Base-by-base conservation (phyloP, 108 stramenopile genomes). In the Stephanodiscus triporus region DNA sequence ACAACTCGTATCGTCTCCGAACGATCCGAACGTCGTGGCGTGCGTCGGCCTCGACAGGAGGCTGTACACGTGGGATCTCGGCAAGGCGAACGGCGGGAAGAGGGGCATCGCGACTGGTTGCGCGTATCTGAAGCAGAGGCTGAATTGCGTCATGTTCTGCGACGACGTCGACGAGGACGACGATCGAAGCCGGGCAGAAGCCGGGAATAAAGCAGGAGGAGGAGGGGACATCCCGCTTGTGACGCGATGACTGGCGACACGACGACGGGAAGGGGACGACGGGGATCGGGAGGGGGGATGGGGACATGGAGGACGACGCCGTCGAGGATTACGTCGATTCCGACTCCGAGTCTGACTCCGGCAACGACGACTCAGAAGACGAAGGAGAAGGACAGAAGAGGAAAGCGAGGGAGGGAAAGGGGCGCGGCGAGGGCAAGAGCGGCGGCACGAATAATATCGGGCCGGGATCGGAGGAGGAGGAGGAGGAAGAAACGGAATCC, bases 41-140 rank as follows among this genome's bases (percentile, higher is more conserved):
- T 86, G 85, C 20, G 94, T 95, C 16, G 89, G 94, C 8, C 75
- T 91, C 47, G 94, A 95, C 83, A 84, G 94, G 7, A 95, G 91
- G 79, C 73, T 95, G 55, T 85, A 91, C 82, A 83, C 87, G 22
- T 95, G 88, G 76, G 87, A 92, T 72, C 75, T 85, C n/a, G n/a
- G n/a, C 32, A 67, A 82, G 7, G 8, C 40, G 1, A 40, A 11
- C 7, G 9, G 9, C 40, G 81, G 27, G 14, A 67, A 43, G 27
- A 67, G 84, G 22, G 85, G 71, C n/a, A 37, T 84, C 89, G 70
- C 20, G n/a, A n/a, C 88, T 29, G 84, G 88, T 70, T 91, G 91
- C 73, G 82, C 92, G 11, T 95, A 95, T 70, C 66, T 95, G 81
- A 95, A 86, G 57, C 94, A 95, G 83, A 77, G 94, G 53, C 69